Conservation (phyloP, 345 rosid species). For the Viola odorata region DNA sequence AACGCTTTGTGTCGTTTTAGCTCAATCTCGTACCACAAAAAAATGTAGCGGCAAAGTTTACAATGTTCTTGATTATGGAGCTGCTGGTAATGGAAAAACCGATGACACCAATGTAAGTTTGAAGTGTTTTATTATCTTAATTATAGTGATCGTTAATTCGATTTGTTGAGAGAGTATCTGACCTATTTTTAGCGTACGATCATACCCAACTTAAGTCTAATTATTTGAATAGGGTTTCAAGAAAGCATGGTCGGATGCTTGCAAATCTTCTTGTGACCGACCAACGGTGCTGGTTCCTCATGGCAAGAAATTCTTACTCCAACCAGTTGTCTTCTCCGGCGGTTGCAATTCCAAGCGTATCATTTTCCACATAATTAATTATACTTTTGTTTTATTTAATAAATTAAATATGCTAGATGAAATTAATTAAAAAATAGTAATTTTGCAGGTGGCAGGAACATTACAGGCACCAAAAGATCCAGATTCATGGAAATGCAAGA, state of each 20-base stretch:
- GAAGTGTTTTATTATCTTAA: neutral
- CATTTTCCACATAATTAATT: conserved; percentile 16
- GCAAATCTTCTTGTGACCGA: conserved; percentile 14
- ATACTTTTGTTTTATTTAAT: neutral
- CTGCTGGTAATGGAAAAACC: conserved; percentile 26
- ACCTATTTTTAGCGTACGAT: no score
- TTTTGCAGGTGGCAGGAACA: conserved; percentile 28
- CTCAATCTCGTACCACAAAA: conserved; percentile 4
- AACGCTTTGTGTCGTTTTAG: neutral
- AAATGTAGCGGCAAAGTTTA: neutral
- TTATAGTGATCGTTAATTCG: no score
- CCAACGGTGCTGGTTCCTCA: conserved; percentile 26
- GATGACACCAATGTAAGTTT: conserved; percentile 33
- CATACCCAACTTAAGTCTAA: no score
- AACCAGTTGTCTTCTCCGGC: conserved; percentile 33
- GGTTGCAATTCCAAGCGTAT: conserved; percentile 28
- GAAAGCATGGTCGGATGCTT: conserved; percentile 36
- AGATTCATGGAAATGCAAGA: conserved; percentile 31
- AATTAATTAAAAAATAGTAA: neutral
- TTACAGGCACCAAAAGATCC: conserved; percentile 34
- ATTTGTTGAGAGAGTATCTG: no score
- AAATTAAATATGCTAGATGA: no score
- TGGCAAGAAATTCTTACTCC: conserved; percentile 27
- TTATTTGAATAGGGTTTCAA: conserved; percentile 25
- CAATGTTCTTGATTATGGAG: conserved; percentile 33